Base-by-base conservation (phyloP, 2,329 filamentous ascomycete species). In the Exophiala sp. region DNA sequence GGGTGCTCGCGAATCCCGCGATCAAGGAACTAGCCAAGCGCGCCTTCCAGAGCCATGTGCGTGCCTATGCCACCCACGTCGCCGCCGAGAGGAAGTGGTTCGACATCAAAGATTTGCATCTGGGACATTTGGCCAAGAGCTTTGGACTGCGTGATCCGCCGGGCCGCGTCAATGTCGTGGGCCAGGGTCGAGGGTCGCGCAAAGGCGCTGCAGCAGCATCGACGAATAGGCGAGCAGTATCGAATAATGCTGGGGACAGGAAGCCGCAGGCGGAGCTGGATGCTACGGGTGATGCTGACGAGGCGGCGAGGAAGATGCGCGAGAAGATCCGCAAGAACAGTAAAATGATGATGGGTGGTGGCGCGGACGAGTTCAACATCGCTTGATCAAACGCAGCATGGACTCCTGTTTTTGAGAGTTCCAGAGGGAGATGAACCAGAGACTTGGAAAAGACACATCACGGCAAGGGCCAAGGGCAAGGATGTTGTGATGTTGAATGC, bases 51-150 rank as follows among this genome's bases (percentile, higher is more conserved):
- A 93, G 87, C 43, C 90, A 97, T 63, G 84, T 98, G 47, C 79
- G 93, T 47, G 93, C 93, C 1, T 98, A 98, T 66, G 89, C 93
- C 2, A 98, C 93, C 0, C 93, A 98, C 68, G 80, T 91, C 22
- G 83, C 86, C 23, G 83, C 84, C 37, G 93, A 98, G 71, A 79
- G 93, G 45, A 74, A 75, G 45, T 90, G 86, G 65, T 98, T 98
- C 66, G 87, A 97, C 66, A 94, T 96, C 68, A 89, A 88, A 53
- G 81, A 87, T 62, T 72, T 98, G 40, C 93, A 98, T 66, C 72
- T 97, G 6, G 93, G 93, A 2, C 93, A 98, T 73, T 73, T 93
- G 58, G 91, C 91, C 6, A 98, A 98, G 74, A 88, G 86, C 21
- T 98, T 95, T 65, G 93, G 83, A 1, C 71, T 98, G 58, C 78